Evolutionary conservation across 306 rosid genomes (phyloP), one percentile per base, ranked within the genome.

Genomic region (Sindora glabra): DNA sequence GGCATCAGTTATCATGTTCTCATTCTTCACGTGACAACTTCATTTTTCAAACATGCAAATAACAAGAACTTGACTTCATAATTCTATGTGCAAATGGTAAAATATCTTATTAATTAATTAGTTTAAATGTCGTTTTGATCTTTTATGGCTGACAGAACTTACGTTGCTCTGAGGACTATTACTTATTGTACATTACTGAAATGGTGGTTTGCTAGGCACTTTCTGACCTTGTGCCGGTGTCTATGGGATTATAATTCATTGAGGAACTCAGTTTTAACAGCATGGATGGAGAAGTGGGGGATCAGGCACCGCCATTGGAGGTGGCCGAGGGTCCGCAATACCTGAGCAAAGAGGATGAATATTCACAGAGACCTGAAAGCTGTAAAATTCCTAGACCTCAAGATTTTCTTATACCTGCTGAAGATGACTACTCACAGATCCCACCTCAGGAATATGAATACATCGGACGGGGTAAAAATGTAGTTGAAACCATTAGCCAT

Each of bases 261-360:
- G 75, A 59, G 79, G 70, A 64, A 25, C 72, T 49, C 37, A 33
- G 56, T 65, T 44, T 74, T 56, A 58, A 62, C 10, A 68, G 33
- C 42, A 91, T 88, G 92, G 89, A 85, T 42, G 87, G 80, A 57
- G 77, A 59, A 59, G 58, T 83, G 79, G 84, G 70, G 27, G 87
- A 76, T 71, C 92, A 74, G 48, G 74, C 61, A 61, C 26, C 38
- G 8, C 71, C 64, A 5, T 70, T 79, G 45, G 83, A 64, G 59
- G 47, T 38, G 24, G 63, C 55, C 4, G 96, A 79, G 69, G 80
- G 76, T 34, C 73, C 71, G 4, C 85, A 70, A 65, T 67, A 58
- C 30, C 90, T 74, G 57, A 65, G 51, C 56, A 91, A 77, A 64
- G 90, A 81, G 50, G 78, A 45, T 3, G 82, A 56, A 25, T 71